phyloP scores from a whole-genome alignment of 768 basidiomycete genomes.

The Ephemerocybe angulata region DNA sequence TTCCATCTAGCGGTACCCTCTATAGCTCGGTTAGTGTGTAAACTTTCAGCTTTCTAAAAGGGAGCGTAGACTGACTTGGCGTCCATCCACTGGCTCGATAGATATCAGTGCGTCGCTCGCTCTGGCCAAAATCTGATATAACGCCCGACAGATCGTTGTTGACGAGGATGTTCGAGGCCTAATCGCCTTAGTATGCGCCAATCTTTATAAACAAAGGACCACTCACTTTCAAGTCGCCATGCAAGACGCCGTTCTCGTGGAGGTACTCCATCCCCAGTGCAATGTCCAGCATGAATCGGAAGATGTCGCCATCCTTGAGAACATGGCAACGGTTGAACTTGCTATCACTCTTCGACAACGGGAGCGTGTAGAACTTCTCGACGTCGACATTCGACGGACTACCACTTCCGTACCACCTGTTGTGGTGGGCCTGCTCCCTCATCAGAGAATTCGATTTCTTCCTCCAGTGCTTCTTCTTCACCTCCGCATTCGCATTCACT shows the following conservation, averaged over 20 bases:
- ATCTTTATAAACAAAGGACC: background rate
- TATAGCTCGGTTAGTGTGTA: constrained; percentile 18
- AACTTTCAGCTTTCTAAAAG: background rate
- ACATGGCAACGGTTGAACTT: constrained; percentile 12
- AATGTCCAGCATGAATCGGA: constrained; percentile 69
- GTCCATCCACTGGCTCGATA: constrained; percentile 54
- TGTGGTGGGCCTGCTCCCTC: constrained; percentile 9
- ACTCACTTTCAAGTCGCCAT: constrained; percentile 75
- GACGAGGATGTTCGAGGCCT: constrained; percentile 75
- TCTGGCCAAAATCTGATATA: constrained; percentile 82
- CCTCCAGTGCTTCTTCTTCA: background rate
- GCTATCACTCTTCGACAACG: constrained; percentile 9
- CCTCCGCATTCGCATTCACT: constrained; percentile 23
- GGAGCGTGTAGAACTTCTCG: constrained; percentile 2
- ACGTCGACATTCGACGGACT: background rate
- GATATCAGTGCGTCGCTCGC: constrained; percentile 73
- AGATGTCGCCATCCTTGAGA: constrained; percentile 38
- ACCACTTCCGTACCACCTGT: constrained; percentile 5
- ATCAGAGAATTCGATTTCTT: background rate
- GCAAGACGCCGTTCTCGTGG: constrained; percentile 63
- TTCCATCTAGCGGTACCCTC: constrained; percentile 71
- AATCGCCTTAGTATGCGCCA: background rate
- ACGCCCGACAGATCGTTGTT: constrained; percentile 64
- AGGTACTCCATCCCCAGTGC: constrained; percentile 85
- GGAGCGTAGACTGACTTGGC: constrained; percentile 34